These are phyloP conservation scores for Hirschfeldia incana DNA, from an alignment of 345 rosid genomes.

Conservation along the genomic window DNA sequence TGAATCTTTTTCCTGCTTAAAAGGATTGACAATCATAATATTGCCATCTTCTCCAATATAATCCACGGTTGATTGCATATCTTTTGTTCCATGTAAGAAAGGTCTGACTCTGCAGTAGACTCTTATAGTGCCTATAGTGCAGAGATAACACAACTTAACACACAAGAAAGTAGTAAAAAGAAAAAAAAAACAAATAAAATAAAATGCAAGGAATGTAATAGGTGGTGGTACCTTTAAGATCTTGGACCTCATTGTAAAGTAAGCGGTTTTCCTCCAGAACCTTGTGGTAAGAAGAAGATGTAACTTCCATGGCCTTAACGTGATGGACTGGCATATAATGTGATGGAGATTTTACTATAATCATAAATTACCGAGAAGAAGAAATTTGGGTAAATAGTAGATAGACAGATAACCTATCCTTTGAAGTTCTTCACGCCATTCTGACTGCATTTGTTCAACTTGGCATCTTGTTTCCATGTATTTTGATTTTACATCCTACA, in stretches of 20 bases:
- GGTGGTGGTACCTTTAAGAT: constrained; percentile 73
- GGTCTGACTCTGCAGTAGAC: constrained; percentile 94
- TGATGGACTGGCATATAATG: constrained; percentile 54
- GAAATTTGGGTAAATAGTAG: background rate
- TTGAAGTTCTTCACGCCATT: constrained; percentile 64
- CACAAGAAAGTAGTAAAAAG: background rate
- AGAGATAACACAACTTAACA: constrained; percentile 15
- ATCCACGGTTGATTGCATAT: constrained; percentile 70
- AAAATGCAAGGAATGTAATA: constrained; percentile 1
- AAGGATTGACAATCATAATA: constrained; percentile 85
- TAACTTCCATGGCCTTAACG: constrained; percentile 69
- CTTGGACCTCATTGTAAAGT: constrained; percentile 98
- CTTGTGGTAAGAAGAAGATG: constrained; percentile 75
- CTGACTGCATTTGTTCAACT: constrained; percentile 61
- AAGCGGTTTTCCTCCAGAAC: constrained; percentile 86
- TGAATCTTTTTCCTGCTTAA: constrained; percentile 84
- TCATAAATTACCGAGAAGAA: background rate
- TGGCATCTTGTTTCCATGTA: constrained; percentile 55
- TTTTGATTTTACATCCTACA: constrained; percentile 61
- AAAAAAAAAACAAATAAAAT: background rate
- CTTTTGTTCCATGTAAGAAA: constrained; percentile 66
- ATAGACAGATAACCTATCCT: constrained; percentile 51
- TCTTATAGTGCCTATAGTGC: constrained; percentile 72
- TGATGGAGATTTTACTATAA: background rate
- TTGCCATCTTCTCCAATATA: constrained; percentile 95